phyloP scores from a whole-genome alignment of 2,329 filamentous ascomycete genomes.

The Rachicladosporium sp. region DNA sequence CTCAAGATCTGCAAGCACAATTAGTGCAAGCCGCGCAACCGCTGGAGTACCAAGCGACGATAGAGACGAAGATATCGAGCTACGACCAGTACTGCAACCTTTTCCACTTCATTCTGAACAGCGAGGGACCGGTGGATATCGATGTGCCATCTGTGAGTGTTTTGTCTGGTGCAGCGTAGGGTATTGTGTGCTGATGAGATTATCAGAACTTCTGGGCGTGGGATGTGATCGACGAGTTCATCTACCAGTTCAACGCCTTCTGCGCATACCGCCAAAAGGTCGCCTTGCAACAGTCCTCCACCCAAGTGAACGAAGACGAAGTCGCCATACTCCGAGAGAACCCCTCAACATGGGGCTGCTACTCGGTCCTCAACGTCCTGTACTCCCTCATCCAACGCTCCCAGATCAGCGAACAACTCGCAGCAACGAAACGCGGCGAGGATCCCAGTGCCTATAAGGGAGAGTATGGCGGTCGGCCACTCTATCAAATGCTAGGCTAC shows the following conservation, averaged over 20 bases:
- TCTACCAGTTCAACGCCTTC: conserved; percentile 99
- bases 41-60: conserved; percentile 85
- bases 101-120: conserved; percentile 99
- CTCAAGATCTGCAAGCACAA: conserved; percentile 86
- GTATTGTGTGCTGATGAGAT: conserved; percentile 1
- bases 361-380: conserved; percentile 96
- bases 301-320: conserved; percentile 76
- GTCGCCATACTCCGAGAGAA: conserved; percentile 84
- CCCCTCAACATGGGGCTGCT: conserved; percentile 98
- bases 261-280: conserved; percentile 91
- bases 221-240: conserved; percentile 99
- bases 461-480: conserved; percentile 84
- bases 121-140: conserved; percentile 93
- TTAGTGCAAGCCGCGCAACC: conserved; percentile 85
- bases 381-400: conserved; percentile 98
- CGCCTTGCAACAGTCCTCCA: conserved; percentile 47
- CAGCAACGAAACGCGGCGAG: conserved; percentile 86
- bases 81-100: conserved; percentile 99
- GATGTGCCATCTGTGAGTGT: conserved; percentile 83
- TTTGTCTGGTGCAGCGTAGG: conserved; percentile 3
- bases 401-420: conserved; percentile 94
- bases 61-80: conserved; percentile 95
- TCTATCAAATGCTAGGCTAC: conserved; percentile 98
- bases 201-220: conserved; percentile 97
- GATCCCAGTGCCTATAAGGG: conserved; percentile 79